phyloP scores from a whole-genome alignment of 2,329 filamentous ascomycete genomes.

The Colletotrichum shisoi region DNA sequence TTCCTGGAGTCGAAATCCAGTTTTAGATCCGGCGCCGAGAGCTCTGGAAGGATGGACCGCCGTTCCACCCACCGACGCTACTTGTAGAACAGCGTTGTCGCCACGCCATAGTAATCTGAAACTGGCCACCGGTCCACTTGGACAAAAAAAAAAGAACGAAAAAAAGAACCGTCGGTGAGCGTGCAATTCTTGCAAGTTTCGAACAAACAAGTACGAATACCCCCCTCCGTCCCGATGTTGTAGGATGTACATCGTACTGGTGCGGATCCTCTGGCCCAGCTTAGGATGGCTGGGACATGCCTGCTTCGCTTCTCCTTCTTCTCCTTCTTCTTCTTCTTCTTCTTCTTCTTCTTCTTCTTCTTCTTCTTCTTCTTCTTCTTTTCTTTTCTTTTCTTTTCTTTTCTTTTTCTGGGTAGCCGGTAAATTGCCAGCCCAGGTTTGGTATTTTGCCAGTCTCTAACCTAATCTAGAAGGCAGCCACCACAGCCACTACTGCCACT shows the following conservation, averaged over 20 bases:
- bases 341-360: not conserved
- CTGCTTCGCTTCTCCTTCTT: not conserved
- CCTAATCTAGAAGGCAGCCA: no score
- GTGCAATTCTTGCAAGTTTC: not conserved
- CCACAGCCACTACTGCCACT: no score
- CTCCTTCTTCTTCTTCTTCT: not conserved
- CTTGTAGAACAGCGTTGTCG: conserved; percentile 4
- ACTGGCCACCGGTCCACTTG: conserved; percentile 7
- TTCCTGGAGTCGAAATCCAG: not conserved
- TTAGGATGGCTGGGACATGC: not conserved
- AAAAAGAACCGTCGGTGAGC: not conserved
- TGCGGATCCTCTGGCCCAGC: not conserved
- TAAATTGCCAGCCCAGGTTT: no score
- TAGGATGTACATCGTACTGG: not conserved
- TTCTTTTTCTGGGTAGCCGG: not conserved
- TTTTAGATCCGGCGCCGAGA: conserved; percentile 17
- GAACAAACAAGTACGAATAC: not conserved
- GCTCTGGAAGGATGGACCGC: conserved; percentile 26
- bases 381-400: not conserved
- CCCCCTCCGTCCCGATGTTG: not conserved
- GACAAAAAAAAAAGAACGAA: no score
- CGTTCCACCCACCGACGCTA: conserved; percentile 19
- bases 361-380: no score
- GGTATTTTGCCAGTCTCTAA: no score
- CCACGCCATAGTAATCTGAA: conserved; percentile 18